These are phyloP conservation scores for Phytophthora fragariae DNA, from an alignment of 352 stramenopile species.

Conservation along the genomic window DNA sequence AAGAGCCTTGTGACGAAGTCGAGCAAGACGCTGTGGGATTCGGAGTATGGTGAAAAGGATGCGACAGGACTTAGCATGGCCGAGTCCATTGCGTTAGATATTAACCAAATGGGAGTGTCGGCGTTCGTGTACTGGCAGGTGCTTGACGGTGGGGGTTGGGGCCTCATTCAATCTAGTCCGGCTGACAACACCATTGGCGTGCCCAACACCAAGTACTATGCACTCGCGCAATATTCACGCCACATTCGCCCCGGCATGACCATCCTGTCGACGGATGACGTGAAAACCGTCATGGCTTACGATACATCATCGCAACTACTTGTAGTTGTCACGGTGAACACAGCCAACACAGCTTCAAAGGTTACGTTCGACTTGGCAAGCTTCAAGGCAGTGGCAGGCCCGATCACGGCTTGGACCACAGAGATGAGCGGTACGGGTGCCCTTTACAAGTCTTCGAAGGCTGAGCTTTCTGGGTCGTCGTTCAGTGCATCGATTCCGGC, in stretches of 20 bases:
- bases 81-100: slow-evolving; percentile 57
- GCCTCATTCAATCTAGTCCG: slow-evolving; percentile 54
- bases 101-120: slow-evolving; percentile 66
- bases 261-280: slow-evolving; percentile 48
- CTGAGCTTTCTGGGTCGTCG: slow-evolving; percentile 35
- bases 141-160: slow-evolving; percentile 64
- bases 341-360: slow-evolving; percentile 26
- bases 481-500: slow-evolving; percentile 44
- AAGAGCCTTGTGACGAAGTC: slow-evolving; percentile 37
- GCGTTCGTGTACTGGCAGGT: slow-evolving; percentile 76
- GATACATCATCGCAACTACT: slow-evolving; percentile 29
- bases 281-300: slow-evolving; percentile 58
- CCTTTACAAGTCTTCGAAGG: slow-evolving; percentile 43
- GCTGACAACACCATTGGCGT: slow-evolving; percentile 46
- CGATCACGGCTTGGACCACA: slow-evolving; percentile 52
- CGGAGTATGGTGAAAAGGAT: slow-evolving; percentile 65
- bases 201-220: slow-evolving; percentile 63
- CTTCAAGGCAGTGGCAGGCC: slow-evolving; percentile 39
- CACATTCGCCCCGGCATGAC: slow-evolving; percentile 68
- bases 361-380: slow-evolving; percentile 51
- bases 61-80: slow-evolving; percentile 53
- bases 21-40: slow-evolving; percentile 64
- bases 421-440: slow-evolving; percentile 48
- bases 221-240: slow-evolving; percentile 64
- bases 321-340: slow-evolving; percentile 55